phyloP scores from a whole-genome alignment of 2,329 filamentous ascomycete species.

The Grosmannia penicillata region DNA sequence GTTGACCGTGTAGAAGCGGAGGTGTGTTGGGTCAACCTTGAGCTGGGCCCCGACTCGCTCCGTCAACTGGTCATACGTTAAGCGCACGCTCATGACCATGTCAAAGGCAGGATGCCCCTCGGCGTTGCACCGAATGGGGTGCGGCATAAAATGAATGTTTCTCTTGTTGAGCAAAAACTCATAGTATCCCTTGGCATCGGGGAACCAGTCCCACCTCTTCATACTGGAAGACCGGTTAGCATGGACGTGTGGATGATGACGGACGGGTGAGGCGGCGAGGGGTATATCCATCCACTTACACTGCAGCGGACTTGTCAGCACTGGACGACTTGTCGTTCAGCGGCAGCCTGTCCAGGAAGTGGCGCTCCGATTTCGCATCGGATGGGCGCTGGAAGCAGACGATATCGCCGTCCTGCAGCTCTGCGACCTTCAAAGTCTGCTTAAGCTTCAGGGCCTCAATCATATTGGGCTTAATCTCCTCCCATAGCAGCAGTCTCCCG shows the following conservation, averaged over 20 bases:
- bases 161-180: slow-evolving; percentile 83
- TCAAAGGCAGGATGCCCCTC: slow-evolving; percentile 53
- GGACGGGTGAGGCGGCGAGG: no score
- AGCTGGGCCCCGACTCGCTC: slow-evolving; percentile 70
- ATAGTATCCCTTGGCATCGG: slow-evolving; percentile 76
- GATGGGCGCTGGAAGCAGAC: slow-evolving; percentile 72
- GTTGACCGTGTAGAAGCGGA: slow-evolving; percentile 85
- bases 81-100: slow-evolving; percentile 71
- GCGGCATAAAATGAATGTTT: slow-evolving; percentile 62
- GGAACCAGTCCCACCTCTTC: slow-evolving; percentile 35
- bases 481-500: slow-evolving; percentile 58
- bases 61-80: slow-evolving; percentile 76
- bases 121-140: slow-evolving; percentile 39
- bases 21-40: slow-evolving; percentile 64
- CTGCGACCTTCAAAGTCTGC: slow-evolving; percentile 74
- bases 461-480: slow-evolving; percentile 98
- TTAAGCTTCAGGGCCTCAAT: slow-evolving; percentile 90
- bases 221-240: slow-evolving; percentile 5
- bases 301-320: slow-evolving; percentile 17
- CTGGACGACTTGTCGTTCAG: slow-evolving; percentile 19
- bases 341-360: slow-evolving; percentile 19
- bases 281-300: no score
- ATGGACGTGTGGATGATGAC: no score
- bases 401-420: slow-evolving; percentile 94
- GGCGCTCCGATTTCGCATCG: slow-evolving; percentile 25